These are phyloP conservation scores for Citeromyces nyonsensis DNA, from an alignment of 805 yeast species.

Conservation along the genomic window DNA sequence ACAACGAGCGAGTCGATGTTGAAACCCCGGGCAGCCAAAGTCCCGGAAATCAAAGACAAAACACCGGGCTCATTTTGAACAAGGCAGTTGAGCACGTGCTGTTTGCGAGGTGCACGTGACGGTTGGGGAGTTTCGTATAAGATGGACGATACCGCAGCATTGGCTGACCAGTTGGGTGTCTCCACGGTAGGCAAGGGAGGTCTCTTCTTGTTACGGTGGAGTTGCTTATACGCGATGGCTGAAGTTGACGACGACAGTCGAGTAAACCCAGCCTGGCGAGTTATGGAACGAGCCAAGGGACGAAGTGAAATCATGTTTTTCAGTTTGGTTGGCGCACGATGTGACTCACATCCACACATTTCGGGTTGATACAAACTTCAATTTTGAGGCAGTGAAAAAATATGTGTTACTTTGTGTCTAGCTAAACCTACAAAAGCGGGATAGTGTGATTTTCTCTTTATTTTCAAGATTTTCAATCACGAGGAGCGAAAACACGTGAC, in stretches of 20 bases:
- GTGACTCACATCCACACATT: too few species aligned
- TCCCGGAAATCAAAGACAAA: constrained; percentile 81
- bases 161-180: constrained; percentile 91
- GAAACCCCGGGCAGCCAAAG: constrained; percentile 95
- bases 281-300: too few species aligned
- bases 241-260: constrained; percentile 35
- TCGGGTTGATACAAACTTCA: too few species aligned
- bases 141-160: constrained; percentile 90
- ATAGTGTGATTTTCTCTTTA: background rate
- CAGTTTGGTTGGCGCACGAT: too few species aligned
- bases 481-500: background rate
- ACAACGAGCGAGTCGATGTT: constrained; percentile 95
- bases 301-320: too few species aligned
- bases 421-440: background rate
- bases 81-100: constrained; percentile 89
- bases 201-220: constrained; percentile 73
- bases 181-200: constrained; percentile 91
- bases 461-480: background rate
- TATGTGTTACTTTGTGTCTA: too few species aligned
- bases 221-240: constrained; percentile 85
- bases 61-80: constrained; percentile 99
- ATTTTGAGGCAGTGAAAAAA: too few species aligned
- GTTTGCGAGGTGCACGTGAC: constrained; percentile 45
- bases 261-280: background rate
- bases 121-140: constrained; percentile 80